phyloP scores from a whole-genome alignment of 345 rosid species.

The Gossypium stocksii region DNA sequence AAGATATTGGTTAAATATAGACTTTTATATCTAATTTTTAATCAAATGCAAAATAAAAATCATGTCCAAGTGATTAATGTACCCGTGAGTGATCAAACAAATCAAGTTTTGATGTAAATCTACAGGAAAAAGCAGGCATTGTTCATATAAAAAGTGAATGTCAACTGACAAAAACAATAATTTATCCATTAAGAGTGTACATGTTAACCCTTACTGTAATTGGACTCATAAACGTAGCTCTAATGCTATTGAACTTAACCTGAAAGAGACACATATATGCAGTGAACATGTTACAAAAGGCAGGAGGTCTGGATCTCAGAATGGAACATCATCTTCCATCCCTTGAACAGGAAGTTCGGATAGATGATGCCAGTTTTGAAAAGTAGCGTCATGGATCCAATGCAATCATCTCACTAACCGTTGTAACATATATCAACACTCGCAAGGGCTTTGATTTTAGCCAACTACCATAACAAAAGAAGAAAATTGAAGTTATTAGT shows the following conservation, averaged over 20 bases:
- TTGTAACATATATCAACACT: not conserved
- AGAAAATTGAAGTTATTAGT: not conserved
- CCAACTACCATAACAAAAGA: not conserved
- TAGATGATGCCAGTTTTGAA: slow-evolving; percentile 8
- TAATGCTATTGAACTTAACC: not conserved
- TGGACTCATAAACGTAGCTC: not conserved
- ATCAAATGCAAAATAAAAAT: not conserved
- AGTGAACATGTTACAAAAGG: not conserved
- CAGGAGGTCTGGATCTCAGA: slow-evolving; percentile 7
- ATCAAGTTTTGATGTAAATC: not conserved
- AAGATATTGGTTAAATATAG: not conserved
- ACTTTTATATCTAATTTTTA: not conserved
- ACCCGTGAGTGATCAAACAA: not conserved
- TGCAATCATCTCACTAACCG: not conserved
- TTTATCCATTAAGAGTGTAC: not conserved
- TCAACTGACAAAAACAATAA: not conserved
- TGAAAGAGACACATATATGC: not conserved
- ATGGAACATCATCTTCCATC: not conserved
- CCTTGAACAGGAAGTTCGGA: not conserved
- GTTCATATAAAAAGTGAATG: no score
- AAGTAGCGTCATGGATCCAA: slow-evolving; percentile 3
- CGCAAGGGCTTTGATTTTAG: not conserved
- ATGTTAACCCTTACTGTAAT: not conserved
- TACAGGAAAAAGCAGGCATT: not conserved
- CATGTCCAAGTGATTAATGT: no score